Evolutionary conservation across 495 filamentous ascomycete species (phyloP), one percentile per base, ranked within the genome.

Genomic region (Neurospora tetraspora): DNA sequence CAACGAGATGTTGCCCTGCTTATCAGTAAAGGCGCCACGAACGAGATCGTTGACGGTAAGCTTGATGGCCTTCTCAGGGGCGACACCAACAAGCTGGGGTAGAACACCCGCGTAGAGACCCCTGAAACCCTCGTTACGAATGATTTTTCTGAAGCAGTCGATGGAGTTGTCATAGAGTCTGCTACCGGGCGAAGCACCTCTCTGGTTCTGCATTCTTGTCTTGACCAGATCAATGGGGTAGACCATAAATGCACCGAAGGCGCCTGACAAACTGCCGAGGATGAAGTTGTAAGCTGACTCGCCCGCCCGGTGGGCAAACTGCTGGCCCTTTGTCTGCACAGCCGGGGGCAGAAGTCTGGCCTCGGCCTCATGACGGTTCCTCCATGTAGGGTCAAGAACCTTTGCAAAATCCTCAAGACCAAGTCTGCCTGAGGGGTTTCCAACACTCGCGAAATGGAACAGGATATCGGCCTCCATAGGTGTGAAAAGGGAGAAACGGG

Each of bases 401-500:
- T 97, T 97, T 72, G 92, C 89, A 81, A 99, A 99, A 78, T 98
- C 95, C 36, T 83, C 84, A 27, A 96, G 85, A 6, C 91, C 87
- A n/a, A 99, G 88, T 53, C 93, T 84, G 14, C 94, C 96, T 1
- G 93, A 92, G 0, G 93, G 92, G 73, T 94, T 91, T 78, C 97
- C 93, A 61, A 99, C 85, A 59, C 94, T 93, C 45, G 96, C 96
- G 77, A 99, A 99, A 81, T 99, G 96, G 86, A 99, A 99, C 20
- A 99, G 87, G 75, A 99, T 98, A 80, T 98, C 96, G 4, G 96
- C 96, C 81, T 99, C 96, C 95, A 99, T 97, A 1, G 96, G 96
- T 0, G 96, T 98, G 82, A 97, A 97, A 0, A 96, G 86, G 5
- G 53, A 94, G 83, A 97, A 99, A 27, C 96, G 89, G 34, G 94